phyloP scores from a whole-genome alignment of 1,284 basidiomycete genomes.

The Ustilago nuda region DNA sequence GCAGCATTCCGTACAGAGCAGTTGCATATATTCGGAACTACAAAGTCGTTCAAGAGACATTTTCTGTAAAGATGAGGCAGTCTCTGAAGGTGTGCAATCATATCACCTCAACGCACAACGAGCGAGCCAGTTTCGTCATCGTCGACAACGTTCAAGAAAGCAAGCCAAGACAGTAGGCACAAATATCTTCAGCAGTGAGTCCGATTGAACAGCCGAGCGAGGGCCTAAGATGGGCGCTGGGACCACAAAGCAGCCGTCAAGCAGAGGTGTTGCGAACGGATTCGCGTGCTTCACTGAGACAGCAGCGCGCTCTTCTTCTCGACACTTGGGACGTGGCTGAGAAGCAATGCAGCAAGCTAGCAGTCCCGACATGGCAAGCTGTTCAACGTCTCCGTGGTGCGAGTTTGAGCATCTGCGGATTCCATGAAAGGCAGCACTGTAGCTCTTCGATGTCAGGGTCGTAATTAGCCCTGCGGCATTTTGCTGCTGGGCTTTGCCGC shows the following conservation, averaged over 20 bases:
- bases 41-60: not conserved
- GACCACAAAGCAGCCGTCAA: slow-evolving; percentile 14
- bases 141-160: not conserved
- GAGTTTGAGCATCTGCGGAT: not conserved
- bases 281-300: slow-evolving; percentile 25
- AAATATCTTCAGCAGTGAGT: not conserved
- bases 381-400: not conserved
- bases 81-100: not conserved
- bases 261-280: not conserved
- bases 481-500: not conserved
- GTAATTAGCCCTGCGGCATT: not conserved
- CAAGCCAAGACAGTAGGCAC: not conserved
- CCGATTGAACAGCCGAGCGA: not conserved
- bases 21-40: slow-evolving; percentile 20
- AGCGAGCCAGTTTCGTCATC: slow-evolving; percentile 6
- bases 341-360: slow-evolving; percentile 9
- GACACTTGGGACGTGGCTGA: not conserved
- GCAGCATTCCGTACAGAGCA: slow-evolving; percentile 16
- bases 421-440: not conserved
- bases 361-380: not conserved
- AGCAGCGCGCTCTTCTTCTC: slow-evolving; percentile 4
- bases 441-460: not conserved
- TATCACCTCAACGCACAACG: not conserved
- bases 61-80: not conserved
- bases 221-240: not conserved